These are phyloP conservation scores for Barnettozyma wickerhamii DNA, from an alignment of 805 yeast species.

Conservation along the genomic window DNA sequence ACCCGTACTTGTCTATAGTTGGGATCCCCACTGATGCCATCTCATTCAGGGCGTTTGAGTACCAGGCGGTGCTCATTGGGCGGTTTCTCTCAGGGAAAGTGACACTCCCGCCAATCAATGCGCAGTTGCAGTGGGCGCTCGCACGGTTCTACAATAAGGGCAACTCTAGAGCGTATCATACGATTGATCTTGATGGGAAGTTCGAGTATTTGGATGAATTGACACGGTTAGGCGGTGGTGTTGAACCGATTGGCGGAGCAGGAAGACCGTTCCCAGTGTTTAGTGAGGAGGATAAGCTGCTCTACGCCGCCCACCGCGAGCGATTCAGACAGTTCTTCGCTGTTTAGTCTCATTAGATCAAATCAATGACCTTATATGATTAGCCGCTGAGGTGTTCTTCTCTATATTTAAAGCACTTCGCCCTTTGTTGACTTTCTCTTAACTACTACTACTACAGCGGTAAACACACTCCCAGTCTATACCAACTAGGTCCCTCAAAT, in stretches of 20 bases:
- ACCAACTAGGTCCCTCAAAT: too few relatives aligned
- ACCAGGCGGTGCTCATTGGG: conserved; percentile 35
- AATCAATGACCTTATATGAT: too few relatives aligned
- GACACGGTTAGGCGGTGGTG: conserved; percentile 26
- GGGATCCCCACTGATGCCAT: conserved; percentile 37
- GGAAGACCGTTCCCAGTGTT: conserved; percentile 25
- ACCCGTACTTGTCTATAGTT: conserved; percentile 30
- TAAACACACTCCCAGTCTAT: too few relatives aligned
- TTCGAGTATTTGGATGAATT: conserved; percentile 23
- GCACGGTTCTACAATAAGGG: conserved; percentile 27
- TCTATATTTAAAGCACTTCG: too few relatives aligned
- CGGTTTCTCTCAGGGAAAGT: conserved; percentile 29
- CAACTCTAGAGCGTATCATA: conserved; percentile 26
- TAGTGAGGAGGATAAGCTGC: conserved; percentile 26
- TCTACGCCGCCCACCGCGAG: conserved; percentile 5
- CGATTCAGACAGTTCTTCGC: conserved; percentile 18
- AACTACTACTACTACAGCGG: too few relatives aligned
- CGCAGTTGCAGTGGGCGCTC: conserved; percentile 29
- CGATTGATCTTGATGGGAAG: conserved; percentile 31
- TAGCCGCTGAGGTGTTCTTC: too few relatives aligned
- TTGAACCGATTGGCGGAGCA: conserved; percentile 9
- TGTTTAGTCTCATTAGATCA: too few relatives aligned
- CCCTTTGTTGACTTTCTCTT: too few relatives aligned
- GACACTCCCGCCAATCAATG: conserved; percentile 26
- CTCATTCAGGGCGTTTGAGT: conserved; percentile 37